Evolutionary conservation across 2,329 filamentous ascomycete species (phyloP), one percentile per base, ranked within the genome.

Genomic region (Cercospora nicotianae): DNA sequence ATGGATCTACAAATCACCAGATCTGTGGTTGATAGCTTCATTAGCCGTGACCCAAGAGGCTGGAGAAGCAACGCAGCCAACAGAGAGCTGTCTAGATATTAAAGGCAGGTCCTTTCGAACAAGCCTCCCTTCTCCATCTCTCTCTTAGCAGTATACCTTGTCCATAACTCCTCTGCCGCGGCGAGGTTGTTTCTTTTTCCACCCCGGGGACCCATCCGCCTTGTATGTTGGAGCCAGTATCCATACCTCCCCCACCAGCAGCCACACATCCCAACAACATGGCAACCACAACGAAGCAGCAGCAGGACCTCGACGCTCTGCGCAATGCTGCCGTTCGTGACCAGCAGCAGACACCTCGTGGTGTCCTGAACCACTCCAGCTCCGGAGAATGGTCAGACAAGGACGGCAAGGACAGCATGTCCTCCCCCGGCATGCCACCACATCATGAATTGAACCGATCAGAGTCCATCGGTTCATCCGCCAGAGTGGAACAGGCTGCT

Each of bases 311-410:
- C 10, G 58, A 62, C n/a, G 63, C 62, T 3, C 66, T 68, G 13
- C 66, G 62, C 48, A 68, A 51, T 48, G 58, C 66, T 20, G 66
- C 62, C 28, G 58, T 65, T 23, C 39, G 58, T 13, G 59, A 59
- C 23, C 31, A 64, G 42, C 53, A 58, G 23, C 63, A 51, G 31
- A 55, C 51, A 16, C 48, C 23, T 7, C 42, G 23, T n/a, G 6
- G 20, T 30, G 31, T 28, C 5, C 55, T 68, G 66, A 65, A 65
- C 62, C 66, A 65, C 66, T 68, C 66, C 26, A 68, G 62, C 45
- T 68, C 66, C 3, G 66, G 53, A 42, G 66, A 68, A 20, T 68
- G 66, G 66, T 68, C 66, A 12, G 66, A 68, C 45, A 68, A 67
- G 31, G 65, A 68, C 3, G 62, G 59, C 62, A 68, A 68, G 66